A percentile compares a stretch with the other conserved stretches of the same genome.
phyloP scores from a whole-genome alignment of 495 filamentous ascomycete species.

The Talaromyces wortmannii region DNA sequence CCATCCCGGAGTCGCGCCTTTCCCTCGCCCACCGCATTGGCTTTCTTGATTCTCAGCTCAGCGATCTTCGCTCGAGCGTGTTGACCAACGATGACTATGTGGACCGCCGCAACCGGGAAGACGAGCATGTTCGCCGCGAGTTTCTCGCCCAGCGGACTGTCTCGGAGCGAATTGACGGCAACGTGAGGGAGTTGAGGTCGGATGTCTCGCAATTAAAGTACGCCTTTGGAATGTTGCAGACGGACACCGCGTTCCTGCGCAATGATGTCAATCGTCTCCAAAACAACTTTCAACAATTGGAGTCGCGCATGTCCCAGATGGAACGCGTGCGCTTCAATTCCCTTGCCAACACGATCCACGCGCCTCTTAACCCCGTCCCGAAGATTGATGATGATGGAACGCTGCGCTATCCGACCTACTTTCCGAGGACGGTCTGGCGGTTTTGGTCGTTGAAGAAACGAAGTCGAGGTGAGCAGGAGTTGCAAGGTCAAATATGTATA shows the following conservation, averaged over 20 bases:
- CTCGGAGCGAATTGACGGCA: constrained; percentile 31
- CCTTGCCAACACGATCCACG: constrained; percentile 27
- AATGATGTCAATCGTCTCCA: constrained; percentile 28
- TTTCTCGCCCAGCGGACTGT: constrained; percentile 29
- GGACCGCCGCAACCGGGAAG: constrained; percentile 36
- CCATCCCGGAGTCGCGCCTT: constrained; percentile 23
- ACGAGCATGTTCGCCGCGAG: constrained; percentile 33
- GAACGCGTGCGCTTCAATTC: constrained; percentile 36
- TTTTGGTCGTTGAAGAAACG: constrained; percentile 39
- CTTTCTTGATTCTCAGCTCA: constrained; percentile 28
- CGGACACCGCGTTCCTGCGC: constrained; percentile 30
- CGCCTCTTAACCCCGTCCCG: constrained; percentile 31
- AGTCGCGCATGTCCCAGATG: constrained; percentile 19
- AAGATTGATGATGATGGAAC: constrained; percentile 26
- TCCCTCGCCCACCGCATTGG: constrained; percentile 31
- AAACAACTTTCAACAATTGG: constrained; percentile 7
- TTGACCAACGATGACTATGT: constrained; percentile 34
- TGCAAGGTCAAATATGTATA: neutral
- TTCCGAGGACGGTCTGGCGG: constrained; percentile 33
- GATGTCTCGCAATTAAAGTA: constrained; percentile 31
- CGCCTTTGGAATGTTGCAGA: constrained; percentile 23
- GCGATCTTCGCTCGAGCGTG: constrained; percentile 29
- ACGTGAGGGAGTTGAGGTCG: constrained; percentile 27
- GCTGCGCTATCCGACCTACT: constrained; percentile 29
- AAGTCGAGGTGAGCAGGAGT: constrained; percentile 29